Base-by-base conservation (phyloP, 2,329 filamentous ascomycete genomes). In the Pyrenophora tritici-repentis region DNA sequence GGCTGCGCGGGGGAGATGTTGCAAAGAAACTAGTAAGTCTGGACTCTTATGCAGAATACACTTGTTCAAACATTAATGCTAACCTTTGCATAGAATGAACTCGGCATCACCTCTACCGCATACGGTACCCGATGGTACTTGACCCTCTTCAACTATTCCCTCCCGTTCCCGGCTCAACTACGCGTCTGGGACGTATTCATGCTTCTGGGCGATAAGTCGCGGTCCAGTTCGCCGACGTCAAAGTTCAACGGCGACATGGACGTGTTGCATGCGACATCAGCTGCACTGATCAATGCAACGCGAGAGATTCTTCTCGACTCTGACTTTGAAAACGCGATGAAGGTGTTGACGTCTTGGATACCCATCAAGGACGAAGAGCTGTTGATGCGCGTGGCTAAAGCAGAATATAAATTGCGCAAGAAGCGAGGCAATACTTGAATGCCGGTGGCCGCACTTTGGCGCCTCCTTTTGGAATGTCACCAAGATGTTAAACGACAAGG, bases 101-200 rank as follows among this genome's bases (percentile, higher is more conserved):
- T 97, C 24, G 81, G 82, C 56, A 94, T 99, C 62, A 86, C 90
- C 35, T 86, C 90, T 14, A 96, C 91, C 2, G 87, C 92, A n/a
- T 99, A 97, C 70, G 94, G 92, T 26, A 97, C 93, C 3, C 83
- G 92, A 44, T 99, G 94, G 94, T 99, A 99, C 71, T 81, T 99
- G 43, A 99, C 94, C 2, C 80, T 99, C 7, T 99, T 99, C 81
- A 97, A 97, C 75, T 88, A 97, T 67, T 95, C 91, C 13, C 90
- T 99, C 43, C 94, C 94, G 0, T 99, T 97, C 66, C 83, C 90
- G 0, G 92, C 93, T 3, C 94, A 97, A 73, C 85, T 99, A 31
- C 88, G 94, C 41, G 89, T 99, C 13, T 99, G 94, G 94, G 94
- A 99, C 69, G 89, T 97, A 1, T 97, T 97, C 75, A 91, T 99